These are phyloP conservation scores for Trichosporon faecale DNA, from an alignment of 1,284 basidiomycete species.

Conservation along the genomic window DNA sequence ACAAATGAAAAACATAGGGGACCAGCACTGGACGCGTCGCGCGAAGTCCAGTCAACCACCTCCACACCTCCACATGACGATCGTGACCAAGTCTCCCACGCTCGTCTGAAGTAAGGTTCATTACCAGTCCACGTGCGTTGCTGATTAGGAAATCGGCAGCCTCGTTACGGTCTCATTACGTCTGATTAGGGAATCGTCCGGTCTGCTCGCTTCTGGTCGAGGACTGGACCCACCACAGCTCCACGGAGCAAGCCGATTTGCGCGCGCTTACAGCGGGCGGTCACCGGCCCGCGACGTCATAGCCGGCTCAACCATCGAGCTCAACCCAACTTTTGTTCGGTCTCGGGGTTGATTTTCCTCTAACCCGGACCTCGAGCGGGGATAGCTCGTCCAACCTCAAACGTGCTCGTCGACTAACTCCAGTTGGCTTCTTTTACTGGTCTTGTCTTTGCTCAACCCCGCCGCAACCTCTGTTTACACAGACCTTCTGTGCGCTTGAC, in stretches of 20 bases:
- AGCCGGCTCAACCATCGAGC: not conserved
- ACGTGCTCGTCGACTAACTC: not conserved
- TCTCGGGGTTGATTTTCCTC: not conserved
- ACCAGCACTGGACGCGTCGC: slow-evolving; percentile 14
- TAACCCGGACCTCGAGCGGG: not conserved
- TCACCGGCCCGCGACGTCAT: too few species aligned
- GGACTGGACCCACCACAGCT: not conserved
- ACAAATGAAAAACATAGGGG: slow-evolving; percentile 7
- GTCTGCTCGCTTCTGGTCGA: not conserved
- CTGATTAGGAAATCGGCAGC: not conserved
- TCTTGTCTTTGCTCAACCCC: not conserved
- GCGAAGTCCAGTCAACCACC: slow-evolving; percentile 16
- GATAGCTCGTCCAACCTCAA: not conserved
- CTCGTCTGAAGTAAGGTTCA: not conserved
- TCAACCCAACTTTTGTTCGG: not conserved
- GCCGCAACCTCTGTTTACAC: not conserved
- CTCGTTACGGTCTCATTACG: not conserved
- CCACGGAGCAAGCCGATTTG: not conserved
- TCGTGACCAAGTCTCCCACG: not conserved
- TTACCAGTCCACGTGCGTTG: not conserved
- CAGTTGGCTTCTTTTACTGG: not conserved
- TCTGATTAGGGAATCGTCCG: not conserved
- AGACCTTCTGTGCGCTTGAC: not conserved
- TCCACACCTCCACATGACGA: slow-evolving; percentile 11
- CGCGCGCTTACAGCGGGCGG: not conserved